Base-by-base conservation (phyloP, 2,329 filamentous ascomycete genomes). In the Periconia macrospinosa region DNA sequence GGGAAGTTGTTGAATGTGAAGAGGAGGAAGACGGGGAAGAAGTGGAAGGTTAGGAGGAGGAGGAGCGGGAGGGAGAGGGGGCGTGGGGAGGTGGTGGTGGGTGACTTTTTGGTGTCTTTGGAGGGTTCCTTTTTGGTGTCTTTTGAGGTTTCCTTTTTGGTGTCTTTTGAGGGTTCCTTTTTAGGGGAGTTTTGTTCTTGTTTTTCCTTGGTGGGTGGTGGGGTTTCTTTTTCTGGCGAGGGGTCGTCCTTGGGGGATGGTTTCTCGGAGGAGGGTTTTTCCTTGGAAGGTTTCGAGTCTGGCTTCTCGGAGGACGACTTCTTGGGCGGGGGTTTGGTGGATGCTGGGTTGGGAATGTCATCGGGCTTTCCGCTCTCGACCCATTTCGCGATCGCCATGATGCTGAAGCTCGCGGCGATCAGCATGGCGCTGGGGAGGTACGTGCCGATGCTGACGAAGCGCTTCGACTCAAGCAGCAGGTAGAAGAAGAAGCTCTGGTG, bases 401-500 rank as follows among this genome's bases (percentile, higher is more conserved):
- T 93, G 30, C 90, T 96, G 69, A 97, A 97, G 72, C 92, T 97
- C 42, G 88, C 89, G 1, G 94, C 94, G 53, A 99, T 83, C 47
- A 97, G 77, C 94, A 99, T 99, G n/a, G 94, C 94, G 63, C 91
- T 95, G 0, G 94, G 94, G 3, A 99, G 82, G 69, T 99, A 99
- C 1, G 93, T 99, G 15, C 94, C 94, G 59, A 99, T 99, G 75
- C 92, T 97, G 63, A 97, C 94, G 70, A 99, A 99, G 11, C 92
- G 87, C 66, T 94, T 90, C 30, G 87, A 85, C 62, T 95, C 88
- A 85, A 97, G 92, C 43, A 99, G 82, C 48, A 99, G 80, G 73
- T 99, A 99, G 77, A 99, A 97, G 83, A 99, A 99, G 80, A 99
- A 99, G 73, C 92, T 97, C 77, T 99, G 94, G 72, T 99, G 94